phyloP scores from a whole-genome alignment of 768 basidiomycete genomes.

The Tricholoma flavovirens region DNA sequence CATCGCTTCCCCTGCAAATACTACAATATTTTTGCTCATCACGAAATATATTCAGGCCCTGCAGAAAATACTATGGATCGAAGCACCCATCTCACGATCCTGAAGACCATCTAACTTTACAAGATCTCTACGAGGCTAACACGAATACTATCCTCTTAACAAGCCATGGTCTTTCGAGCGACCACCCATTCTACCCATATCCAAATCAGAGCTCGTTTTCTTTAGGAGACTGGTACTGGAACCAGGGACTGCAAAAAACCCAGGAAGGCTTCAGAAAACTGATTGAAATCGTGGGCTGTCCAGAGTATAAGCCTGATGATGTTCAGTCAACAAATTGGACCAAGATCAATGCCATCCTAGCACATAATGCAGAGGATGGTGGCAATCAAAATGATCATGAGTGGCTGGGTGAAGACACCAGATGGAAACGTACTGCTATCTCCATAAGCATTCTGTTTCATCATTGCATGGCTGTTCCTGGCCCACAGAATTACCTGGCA shows the following conservation, averaged over 20 bases:
- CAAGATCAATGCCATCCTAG: not conserved
- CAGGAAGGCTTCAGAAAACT: not conserved
- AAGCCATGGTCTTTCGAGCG: no score
- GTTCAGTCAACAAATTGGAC: not conserved
- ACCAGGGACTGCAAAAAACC: not conserved
- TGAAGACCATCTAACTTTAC: not conserved
- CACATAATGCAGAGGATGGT: not conserved
- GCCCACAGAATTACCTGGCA: not conserved
- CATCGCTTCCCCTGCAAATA: not conserved
- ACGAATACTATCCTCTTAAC: no score
- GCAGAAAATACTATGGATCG: not conserved
- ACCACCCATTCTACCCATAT: no score
- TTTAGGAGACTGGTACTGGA: no score
- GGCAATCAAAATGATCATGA: not conserved
- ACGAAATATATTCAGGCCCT: not conserved
- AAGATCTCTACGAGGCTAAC: not conserved
- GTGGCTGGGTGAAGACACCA: no score
- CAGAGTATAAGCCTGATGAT: not conserved
- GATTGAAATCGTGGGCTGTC: not conserved
- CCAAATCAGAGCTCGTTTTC: no score
- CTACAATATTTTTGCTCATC: not conserved
- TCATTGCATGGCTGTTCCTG: not conserved
- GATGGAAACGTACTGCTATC: conserved; percentile 10
- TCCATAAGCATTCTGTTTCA: conserved; percentile 9
- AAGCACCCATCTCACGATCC: not conserved